Conservation (phyloP, 768 basidiomycete species). For the Rossbeevera mucosa region DNA sequence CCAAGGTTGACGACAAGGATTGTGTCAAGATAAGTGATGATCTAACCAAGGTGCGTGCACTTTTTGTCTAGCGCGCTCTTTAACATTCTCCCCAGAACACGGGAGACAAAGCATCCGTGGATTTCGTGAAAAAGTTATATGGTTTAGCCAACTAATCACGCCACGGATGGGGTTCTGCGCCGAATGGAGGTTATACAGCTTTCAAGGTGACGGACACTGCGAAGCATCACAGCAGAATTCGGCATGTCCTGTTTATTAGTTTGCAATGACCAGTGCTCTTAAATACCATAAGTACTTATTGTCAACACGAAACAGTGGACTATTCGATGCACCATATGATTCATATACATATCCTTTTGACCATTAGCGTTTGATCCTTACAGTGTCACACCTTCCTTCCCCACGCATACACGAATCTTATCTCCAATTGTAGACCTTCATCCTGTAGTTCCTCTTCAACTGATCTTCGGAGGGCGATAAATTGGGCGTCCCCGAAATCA, state of each 20-base stretch:
- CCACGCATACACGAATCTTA: constrained; percentile 2
- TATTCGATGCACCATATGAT: not conserved
- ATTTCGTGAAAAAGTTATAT: constrained; percentile 45
- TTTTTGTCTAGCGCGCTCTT: not conserved
- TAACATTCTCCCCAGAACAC: constrained; percentile 51
- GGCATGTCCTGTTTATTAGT: not conserved
- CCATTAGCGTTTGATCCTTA: not conserved
- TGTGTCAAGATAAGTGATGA: constrained; percentile 97
- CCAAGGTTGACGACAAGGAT: constrained; percentile 61
- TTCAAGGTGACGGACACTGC: not conserved
- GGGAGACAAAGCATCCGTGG: constrained; percentile 56
- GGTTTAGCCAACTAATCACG: constrained; percentile 5
- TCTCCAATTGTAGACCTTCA: not conserved
- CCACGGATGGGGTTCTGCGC: not conserved
- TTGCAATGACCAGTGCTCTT: not conserved
- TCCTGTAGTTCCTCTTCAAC: not conserved
- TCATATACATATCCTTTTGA: not conserved
- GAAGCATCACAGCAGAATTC: not conserved
- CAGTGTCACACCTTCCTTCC: not conserved
- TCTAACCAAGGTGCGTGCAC: constrained; percentile 57
- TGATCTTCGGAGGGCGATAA: not conserved
- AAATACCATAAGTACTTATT: not conserved
- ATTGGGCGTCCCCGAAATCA: not conserved
- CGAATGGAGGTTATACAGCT: not conserved
- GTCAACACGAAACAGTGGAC: not conserved